phyloP scores from a whole-genome alignment of 1,139 yeast genomes.

The Pneumocystis canis region DNA sequence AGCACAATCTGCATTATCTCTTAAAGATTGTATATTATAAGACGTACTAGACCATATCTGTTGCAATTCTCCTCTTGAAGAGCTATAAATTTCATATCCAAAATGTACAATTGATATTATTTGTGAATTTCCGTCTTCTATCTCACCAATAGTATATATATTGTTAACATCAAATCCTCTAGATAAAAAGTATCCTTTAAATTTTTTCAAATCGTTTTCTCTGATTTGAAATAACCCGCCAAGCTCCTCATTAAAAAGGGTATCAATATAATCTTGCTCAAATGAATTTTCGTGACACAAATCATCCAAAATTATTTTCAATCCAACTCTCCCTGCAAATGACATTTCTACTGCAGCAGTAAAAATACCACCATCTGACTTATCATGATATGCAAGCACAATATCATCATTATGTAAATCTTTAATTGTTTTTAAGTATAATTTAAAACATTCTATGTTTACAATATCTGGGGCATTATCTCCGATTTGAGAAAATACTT shows the following conservation, averaged over 20 bases:
- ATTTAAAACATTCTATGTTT: conserved; percentile 45
- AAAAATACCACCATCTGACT: conserved; percentile 92
- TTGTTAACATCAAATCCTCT: conserved; percentile 45
- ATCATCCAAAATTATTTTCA: conserved; percentile 30
- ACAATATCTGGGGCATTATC: conserved; percentile 72
- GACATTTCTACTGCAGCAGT: conserved; percentile 88
- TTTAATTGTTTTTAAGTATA: conserved; percentile 54
- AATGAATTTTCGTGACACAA: conserved; percentile 9
- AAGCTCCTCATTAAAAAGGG: conserved; percentile 76
- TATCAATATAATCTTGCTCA: conserved; percentile 23
- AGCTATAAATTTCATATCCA: conserved; percentile 34
- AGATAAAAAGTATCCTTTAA: conserved; percentile 38
- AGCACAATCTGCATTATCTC: conserved; percentile 89
- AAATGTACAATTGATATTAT: conserved; percentile 35
- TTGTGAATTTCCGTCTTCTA: conserved; percentile 42
- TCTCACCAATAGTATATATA: conserved; percentile 50
- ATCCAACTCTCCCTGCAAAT: conserved; percentile 84
- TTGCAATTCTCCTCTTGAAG: conserved; percentile 59
- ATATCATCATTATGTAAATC: conserved; percentile 49
- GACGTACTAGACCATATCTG: conserved; percentile 81
- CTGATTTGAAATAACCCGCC: conserved; percentile 92
- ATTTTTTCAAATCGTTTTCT: conserved; percentile 37
- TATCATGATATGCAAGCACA: conserved; percentile 85
- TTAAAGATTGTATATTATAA: conserved; percentile 71
- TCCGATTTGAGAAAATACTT: conserved; percentile 81